A percentile compares a stretch with the other conserved stretches of the same genome.
Evolutionary conservation across 2,329 filamentous ascomycete genomes (phyloP).

Genomic region (Scolecobasidium constrictum): DNA sequence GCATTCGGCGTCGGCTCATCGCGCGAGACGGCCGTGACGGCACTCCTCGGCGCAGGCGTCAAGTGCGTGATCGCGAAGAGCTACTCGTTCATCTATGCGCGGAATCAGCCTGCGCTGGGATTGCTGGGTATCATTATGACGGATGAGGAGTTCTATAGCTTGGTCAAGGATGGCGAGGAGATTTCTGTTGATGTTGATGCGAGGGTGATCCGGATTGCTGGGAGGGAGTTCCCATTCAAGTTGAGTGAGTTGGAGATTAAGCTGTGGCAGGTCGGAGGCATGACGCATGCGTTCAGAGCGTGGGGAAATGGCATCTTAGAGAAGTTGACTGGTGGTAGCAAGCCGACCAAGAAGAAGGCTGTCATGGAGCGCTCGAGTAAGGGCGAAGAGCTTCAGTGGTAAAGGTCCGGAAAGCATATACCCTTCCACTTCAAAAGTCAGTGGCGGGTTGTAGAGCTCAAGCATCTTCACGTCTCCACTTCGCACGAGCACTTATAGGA

Average conservation of each 20-base stretch:
- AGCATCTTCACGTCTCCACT: too few species aligned
- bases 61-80: conserved; percentile 33
- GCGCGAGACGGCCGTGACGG: conserved; percentile 32
- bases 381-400: too few species aligned
- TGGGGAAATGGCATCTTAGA: background rate
- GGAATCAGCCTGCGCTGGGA: conserved; percentile 35
- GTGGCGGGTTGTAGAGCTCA: too few species aligned
- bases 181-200: conserved; percentile 26
- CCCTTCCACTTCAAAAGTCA: too few species aligned
- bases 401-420: too few species aligned
- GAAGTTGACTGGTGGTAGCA: too few species aligned
- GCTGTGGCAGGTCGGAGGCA: conserved; percentile 25
- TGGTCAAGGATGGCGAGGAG: conserved; percentile 21
- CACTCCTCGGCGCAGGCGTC: conserved; percentile 26
- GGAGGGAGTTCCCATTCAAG: conserved; percentile 21
- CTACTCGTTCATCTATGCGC: conserved; percentile 36
- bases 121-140: conserved; percentile 32
- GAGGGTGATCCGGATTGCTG: conserved; percentile 15
- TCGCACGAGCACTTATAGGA: too few species aligned
- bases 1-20: conserved; percentile 37
- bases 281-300: background rate
- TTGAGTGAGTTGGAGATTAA: conserved; percentile 29
- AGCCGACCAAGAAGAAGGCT: too few species aligned
- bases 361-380: too few species aligned
- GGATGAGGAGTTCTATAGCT: conserved; percentile 28